Percentiles rank a stretch among this genome's conserved stretches.
These are phyloP conservation scores for Bruguiera gymnorhiza DNA, from an alignment of 345 rosid species.

Conservation along the genomic window DNA sequence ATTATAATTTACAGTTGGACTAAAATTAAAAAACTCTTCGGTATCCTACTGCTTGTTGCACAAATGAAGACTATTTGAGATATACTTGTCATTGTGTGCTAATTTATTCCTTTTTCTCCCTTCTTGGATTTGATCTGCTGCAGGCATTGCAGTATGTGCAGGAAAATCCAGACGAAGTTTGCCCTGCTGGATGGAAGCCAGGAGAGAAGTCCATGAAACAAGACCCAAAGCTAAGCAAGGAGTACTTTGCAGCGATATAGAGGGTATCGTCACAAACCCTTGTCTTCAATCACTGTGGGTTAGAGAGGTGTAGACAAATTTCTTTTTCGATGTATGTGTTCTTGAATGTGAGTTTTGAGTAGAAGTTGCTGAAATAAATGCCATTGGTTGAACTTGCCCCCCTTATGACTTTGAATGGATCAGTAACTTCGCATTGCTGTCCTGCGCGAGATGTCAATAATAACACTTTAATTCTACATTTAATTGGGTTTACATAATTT, in stretches of 20 bases:
- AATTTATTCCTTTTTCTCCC: neutral
- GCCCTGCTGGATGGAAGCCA: constrained; percentile 99
- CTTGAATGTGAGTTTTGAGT: neutral
- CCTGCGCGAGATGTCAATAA: neutral
- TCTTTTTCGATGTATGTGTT: constrained; percentile 10
- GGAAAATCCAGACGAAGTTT: constrained; percentile 96
- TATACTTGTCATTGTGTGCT: neutral
- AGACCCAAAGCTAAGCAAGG: constrained; percentile 93
- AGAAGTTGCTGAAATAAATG: constrained; percentile 12
- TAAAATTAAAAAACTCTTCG: neutral
- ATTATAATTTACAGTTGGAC: neutral
- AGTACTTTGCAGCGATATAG: constrained; percentile 60
- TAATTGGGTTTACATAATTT: no score
- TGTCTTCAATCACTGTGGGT: constrained; percentile 9
- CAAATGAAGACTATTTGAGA: neutral
- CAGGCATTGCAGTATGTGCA: constrained; percentile 96
- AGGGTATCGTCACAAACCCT: constrained; percentile 1
- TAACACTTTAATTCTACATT: no score
- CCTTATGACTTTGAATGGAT: neutral
- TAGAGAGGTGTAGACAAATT: constrained; percentile 15
- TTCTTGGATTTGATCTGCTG: neutral
- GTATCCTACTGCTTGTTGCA: neutral
- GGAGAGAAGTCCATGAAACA: constrained; percentile 98
- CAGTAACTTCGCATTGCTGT: neutral
- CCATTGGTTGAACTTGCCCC: neutral